Conservation (phyloP, 148 eudicot genomes). For the Fallopia convolvulus region DNA sequence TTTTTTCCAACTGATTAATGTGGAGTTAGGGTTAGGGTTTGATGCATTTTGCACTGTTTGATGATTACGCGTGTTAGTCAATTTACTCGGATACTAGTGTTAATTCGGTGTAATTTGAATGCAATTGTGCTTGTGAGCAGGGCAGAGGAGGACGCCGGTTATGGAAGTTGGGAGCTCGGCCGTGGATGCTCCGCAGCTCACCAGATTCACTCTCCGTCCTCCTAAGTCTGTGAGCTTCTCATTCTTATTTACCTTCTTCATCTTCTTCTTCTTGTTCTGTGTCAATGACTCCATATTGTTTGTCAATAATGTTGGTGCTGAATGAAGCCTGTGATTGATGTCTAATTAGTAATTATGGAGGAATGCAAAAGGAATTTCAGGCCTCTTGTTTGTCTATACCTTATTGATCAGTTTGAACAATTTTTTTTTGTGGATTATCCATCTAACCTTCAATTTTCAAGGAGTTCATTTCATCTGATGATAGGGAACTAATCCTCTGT, state of each 20-base stretch:
- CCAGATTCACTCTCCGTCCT: constrained; percentile 54
- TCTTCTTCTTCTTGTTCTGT: neutral
- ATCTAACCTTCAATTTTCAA: neutral
- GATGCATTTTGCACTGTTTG: neutral
- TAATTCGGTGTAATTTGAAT: neutral
- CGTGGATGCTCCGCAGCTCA: constrained; percentile 43
- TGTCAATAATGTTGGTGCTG: neutral
- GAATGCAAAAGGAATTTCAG: neutral
- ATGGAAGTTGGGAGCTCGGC: constrained; percentile 25
- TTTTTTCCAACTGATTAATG: neutral
- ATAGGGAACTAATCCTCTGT: neutral
- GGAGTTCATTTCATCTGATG: neutral
- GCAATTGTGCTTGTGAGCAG: constrained; percentile 27
- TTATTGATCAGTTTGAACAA: neutral
- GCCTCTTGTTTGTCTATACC: neutral
- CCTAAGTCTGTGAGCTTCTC: constrained; percentile 53
- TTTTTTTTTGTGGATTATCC: neutral
- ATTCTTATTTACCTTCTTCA: neutral
- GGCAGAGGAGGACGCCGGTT: constrained; percentile 29
- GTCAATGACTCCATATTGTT: neutral
- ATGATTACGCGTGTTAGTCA: neutral
- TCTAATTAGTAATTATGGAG: neutral
- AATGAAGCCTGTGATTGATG: neutral
- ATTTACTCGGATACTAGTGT: neutral
- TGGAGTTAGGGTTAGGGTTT: neutral